Conservation (phyloP, 2,329 filamentous ascomycete species). For the Claviceps sp. region DNA sequence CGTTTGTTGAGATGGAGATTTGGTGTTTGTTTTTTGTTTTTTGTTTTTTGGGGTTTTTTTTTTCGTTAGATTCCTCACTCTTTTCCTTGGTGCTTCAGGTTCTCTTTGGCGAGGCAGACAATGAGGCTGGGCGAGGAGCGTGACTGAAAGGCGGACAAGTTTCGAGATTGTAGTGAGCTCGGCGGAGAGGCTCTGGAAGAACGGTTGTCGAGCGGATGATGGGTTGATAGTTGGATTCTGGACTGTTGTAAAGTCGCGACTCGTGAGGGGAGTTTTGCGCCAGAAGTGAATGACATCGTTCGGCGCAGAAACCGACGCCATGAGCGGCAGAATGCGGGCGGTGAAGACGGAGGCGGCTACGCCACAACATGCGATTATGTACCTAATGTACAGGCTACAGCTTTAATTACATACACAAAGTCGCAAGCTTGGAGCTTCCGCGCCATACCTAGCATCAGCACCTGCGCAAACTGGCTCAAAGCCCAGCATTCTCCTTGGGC, state of each 20-base stretch:
- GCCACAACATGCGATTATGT: background rate
- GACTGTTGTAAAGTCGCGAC: no score
- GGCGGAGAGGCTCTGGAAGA: no score
- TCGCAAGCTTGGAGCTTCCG: background rate
- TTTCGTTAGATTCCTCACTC: background rate
- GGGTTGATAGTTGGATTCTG: background rate
- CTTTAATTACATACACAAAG: background rate
- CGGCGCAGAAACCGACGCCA: background rate
- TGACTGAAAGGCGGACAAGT: background rate
- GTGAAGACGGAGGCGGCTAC: background rate
- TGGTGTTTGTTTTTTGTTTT: background rate
- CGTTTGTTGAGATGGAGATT: background rate
- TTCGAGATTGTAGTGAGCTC: background rate
- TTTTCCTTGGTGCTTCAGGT: no score
- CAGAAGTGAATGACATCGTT: background rate
- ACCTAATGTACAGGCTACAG: no score
- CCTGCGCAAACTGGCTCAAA: background rate
- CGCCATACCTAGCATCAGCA: background rate
- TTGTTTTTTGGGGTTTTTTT: background rate
- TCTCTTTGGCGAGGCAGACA: background rate
- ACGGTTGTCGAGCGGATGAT: background rate
- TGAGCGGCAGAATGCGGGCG: slow-evolving; percentile 1
- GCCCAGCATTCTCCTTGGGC: background rate
- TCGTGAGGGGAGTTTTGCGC: no score
- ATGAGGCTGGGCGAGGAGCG: background rate